Base-by-base conservation (phyloP, 2,329 filamentous ascomycete genomes). In the Fusarium nodosum region DNA sequence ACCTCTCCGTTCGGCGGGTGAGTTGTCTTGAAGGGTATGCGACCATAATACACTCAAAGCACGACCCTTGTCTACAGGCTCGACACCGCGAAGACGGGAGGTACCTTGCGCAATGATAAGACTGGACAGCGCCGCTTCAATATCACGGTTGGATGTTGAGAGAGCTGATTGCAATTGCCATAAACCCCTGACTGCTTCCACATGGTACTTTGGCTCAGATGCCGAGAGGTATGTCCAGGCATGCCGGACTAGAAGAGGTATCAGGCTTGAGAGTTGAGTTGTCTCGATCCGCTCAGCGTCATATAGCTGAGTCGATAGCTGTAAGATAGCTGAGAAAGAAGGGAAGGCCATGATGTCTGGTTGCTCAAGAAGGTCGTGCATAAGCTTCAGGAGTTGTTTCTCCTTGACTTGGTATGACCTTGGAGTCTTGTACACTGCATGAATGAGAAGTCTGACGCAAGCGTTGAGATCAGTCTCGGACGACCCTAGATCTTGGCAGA, bases 181-280 rank as follows among this genome's bases (percentile, higher is more conserved):
- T 39, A 99, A 82, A 71, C 90, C 91, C 60, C 92, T 89, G 11
- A 97, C 93, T 20, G 94, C 91, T 81, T 99, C 97, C 33, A 99
- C 94, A 75, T 98, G 96, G 71, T 95, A 97, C 76, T 97, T 97
- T 0, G 94, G 94, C 66, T 91, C 90, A 15, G 90, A 85, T n/a
- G 93, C 90, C 1, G 93, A 92, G 39, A 99, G 81, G 74, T 93
- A 93, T 7, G 82, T 79, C 96, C 96, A 99, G 0, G 95, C 85
- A 58, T 90, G 87, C 3, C 84, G 83, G 18, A 96, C 89, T 24
- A 98, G 81, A 30, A 87, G 85, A 22, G 88, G 84, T 7, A 95
- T 87, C 11, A 97, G 80, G 57, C 82, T 85, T 57, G 84, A 90
- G 51, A 91, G 76, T 26, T 89, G 84, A n/a, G 79, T 74, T 7